A percentile compares a stretch with the other conserved stretches of the same genome.
Conservation (phyloP, 2,329 filamentous ascomycete species). For the Passalora sequoiae region DNA sequence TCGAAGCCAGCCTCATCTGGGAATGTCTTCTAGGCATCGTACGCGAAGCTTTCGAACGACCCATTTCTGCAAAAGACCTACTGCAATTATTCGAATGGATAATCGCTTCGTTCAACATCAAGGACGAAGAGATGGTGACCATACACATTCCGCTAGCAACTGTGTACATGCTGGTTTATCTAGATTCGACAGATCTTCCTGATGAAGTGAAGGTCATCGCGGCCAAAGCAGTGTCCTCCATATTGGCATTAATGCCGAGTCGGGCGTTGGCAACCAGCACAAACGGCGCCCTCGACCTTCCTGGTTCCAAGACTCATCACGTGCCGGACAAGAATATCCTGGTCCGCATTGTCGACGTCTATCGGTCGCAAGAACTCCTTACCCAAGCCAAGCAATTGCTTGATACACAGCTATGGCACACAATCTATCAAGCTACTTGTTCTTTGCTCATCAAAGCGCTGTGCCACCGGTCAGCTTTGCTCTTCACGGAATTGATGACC, state of each 20-base stretch:
- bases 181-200: conserved; percentile 9
- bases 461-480: not conserved
- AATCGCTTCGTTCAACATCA: conserved; percentile 80
- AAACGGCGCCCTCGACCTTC: too few species aligned
- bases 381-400: conserved; percentile 2
- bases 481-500: conserved; percentile 1
- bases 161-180: conserved; percentile 38
- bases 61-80: conserved; percentile 38
- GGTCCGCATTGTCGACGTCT: conserved; percentile 10
- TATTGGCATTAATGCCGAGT: conserved; percentile 16
- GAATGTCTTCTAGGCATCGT: conserved; percentile 26
- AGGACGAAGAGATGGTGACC: conserved; percentile 91
- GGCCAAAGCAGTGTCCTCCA: conserved; percentile 8
- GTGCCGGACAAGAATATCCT: conserved; percentile 7
- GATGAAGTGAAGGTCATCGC: conserved; percentile 1
- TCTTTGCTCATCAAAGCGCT: conserved; percentile 7
- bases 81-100: conserved; percentile 76
- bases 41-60: conserved; percentile 10
- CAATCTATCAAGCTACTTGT: not conserved
- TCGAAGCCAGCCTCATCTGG: conserved; percentile 91
- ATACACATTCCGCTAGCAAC: conserved; percentile 70
- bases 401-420: not conserved
- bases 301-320: too few species aligned
- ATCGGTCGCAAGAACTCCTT: conserved; percentile 8
- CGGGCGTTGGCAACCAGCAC: too few species aligned